Evolutionary conservation across 2,329 filamentous ascomycete species (phyloP), one percentile per base, ranked within the genome.

Genomic region (Leptographium lundbergii): DNA sequence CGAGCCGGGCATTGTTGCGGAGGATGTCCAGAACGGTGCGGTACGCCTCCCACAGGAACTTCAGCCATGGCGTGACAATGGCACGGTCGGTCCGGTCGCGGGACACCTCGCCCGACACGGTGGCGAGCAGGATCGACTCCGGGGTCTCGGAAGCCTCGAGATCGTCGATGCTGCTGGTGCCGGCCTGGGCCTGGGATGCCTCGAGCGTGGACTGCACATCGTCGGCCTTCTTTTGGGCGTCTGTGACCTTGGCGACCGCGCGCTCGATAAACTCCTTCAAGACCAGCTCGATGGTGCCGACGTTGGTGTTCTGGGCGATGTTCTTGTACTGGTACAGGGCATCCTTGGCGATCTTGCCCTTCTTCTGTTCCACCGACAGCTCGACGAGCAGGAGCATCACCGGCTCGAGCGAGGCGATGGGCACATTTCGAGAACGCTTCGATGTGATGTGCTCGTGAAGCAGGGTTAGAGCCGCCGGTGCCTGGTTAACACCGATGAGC

Each of bases 291-390:
- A 99, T 99, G 62, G 94, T 99, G 67, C 85, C 91, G 66, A 99
- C 91, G 72, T 97, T 97, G 67, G 92, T 96, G 78, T 99, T 99
- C 75, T 99, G 94, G 59, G 91, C 92, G 66, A 96, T 97, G 75
- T 99, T 99, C 82, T 99, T 99, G 83, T 99, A 99, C 74, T 96
- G 94, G 74, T 97, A 99, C 55, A 99, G 82, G 62, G 94, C 94
- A 77, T 99, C 94, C 81, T 99, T 99, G 74, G 92, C 94, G 62
- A 94, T 82, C 77, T 99, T 99, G 68, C 94, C 94, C 78, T 97
- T 99, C 77, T 94, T 91, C 69, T 96, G 85, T 70, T 97, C 92
- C 69, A 99, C 94, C 66, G 89, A 96, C 61, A 97, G 84, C 76
- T 97, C 91, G 69, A 99, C 92, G 71, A 99, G 87, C 66, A 96